Conservation (phyloP, 2,329 filamentous ascomycete genomes). For the Penicillium sp. region DNA sequence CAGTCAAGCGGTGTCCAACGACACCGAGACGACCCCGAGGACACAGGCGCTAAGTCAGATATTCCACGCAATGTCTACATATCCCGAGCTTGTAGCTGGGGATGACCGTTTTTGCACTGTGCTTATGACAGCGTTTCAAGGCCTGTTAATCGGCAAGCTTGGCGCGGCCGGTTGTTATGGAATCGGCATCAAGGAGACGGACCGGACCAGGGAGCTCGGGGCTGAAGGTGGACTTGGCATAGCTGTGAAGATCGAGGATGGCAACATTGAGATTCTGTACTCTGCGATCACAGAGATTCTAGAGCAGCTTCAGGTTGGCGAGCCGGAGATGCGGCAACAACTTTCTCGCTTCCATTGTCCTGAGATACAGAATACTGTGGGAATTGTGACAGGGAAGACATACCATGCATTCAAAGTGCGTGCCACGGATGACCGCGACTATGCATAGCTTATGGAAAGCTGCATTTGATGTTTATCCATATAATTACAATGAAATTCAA, state of each 20-base stretch:
- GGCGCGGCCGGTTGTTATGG: conserved; percentile 59
- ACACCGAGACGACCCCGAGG: conserved; percentile 21
- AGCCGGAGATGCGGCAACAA: conserved; percentile 34
- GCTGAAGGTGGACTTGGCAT: conserved; percentile 51
- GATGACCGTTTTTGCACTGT: conserved; percentile 56
- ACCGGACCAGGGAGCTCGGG: conserved; percentile 46
- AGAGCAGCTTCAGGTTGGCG: conserved; percentile 51
- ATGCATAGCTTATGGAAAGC: background rate
- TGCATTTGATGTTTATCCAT: too few relatives aligned
- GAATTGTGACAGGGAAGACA: conserved; percentile 45
- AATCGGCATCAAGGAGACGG: conserved; percentile 50
- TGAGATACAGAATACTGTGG: conserved; percentile 47
- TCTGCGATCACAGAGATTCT: conserved; percentile 54
- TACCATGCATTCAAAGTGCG: conserved; percentile 23
- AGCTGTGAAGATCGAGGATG: conserved; percentile 58
- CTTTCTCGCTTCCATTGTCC: conserved; percentile 45
- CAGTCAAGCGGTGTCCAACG: background rate
- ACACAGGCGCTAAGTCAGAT: conserved; percentile 41
- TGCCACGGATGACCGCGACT: background rate
- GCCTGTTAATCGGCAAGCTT: conserved; percentile 54
- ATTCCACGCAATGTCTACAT: conserved; percentile 51
- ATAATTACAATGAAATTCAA: background rate
- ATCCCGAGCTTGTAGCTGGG: conserved; percentile 55
- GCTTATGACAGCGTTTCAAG: conserved; percentile 51
- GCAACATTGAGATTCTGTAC: conserved; percentile 53